Conservation (phyloP, 2,329 filamentous ascomycete species). For the Aspergillus bombycis region DNA sequence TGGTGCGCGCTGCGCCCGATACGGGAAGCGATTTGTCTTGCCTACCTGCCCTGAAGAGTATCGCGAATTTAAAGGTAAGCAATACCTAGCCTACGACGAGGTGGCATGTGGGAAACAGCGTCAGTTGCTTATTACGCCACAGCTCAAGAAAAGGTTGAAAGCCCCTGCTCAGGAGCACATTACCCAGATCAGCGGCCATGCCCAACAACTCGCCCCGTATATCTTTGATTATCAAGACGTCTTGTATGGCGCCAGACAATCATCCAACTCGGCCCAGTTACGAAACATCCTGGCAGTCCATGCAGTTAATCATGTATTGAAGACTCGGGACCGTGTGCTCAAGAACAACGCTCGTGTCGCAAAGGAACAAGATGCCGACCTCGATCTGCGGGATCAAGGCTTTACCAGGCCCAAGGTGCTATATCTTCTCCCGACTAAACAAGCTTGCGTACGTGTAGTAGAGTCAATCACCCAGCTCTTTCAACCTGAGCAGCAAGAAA, state of each 20-base stretch:
- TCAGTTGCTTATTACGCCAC: constrained; percentile 51
- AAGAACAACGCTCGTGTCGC: constrained; percentile 86
- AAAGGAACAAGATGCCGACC: constrained; percentile 65
- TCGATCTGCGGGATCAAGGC: constrained; percentile 87
- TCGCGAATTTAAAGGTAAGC: constrained; percentile 40
- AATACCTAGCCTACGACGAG: background rate
- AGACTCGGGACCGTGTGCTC: constrained; percentile 86
- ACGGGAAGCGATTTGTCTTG: constrained; percentile 28
- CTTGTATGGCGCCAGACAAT: constrained; percentile 72
- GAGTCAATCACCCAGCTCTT: constrained; percentile 76
- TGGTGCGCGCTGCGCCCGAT: constrained; percentile 36
- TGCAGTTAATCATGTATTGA: constrained; percentile 88
- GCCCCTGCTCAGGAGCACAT: constrained; percentile 58
- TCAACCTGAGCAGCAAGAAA: constrained; percentile 88
- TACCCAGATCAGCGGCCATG: constrained; percentile 61
- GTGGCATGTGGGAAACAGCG: no score
- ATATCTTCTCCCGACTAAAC: constrained; percentile 84
- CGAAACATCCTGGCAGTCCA: constrained; percentile 78
- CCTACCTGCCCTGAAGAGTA: constrained; percentile 35
- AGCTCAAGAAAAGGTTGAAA: constrained; percentile 72
- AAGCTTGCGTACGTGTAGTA: constrained; percentile 79
- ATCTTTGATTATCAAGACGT: constrained; percentile 84
- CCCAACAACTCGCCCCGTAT: constrained; percentile 68
- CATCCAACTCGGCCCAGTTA: constrained; percentile 68
- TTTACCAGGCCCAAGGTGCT: constrained; percentile 94